A percentile compares a stretch with the other conserved stretches of the same genome.
These are phyloP conservation scores for Dipodascus albidus DNA, from an alignment of 805 yeast genomes.

Conservation along the genomic window DNA sequence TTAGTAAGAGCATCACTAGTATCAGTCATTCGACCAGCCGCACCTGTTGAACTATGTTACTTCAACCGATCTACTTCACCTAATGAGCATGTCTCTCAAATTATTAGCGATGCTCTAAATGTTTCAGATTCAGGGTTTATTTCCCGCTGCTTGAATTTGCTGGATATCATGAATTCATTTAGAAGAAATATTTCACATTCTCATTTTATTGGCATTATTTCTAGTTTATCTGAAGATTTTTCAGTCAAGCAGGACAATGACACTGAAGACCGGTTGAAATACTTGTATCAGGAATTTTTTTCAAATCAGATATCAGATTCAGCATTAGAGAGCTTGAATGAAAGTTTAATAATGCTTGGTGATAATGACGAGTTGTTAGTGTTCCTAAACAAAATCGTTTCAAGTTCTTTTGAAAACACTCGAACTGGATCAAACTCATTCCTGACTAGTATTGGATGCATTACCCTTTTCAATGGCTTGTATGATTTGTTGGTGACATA, in stretches of 20 bases:
- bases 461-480: background rate
- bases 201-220: constrained; percentile 25
- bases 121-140: constrained; percentile 21
- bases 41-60: constrained; percentile 26
- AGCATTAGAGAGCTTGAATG: constrained; percentile 11
- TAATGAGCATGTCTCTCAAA: constrained; percentile 20
- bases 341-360: constrained; percentile 6
- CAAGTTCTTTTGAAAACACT: background rate
- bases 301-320: constrained; percentile 12
- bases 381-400: constrained; percentile 1
- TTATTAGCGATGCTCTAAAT: constrained; percentile 10
- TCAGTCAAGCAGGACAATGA: background rate
- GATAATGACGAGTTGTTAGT: constrained; percentile 9
- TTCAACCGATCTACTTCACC: constrained; percentile 22
- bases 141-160: constrained; percentile 18
- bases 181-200: constrained; percentile 29
- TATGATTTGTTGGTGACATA: background rate
- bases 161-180: constrained; percentile 31
- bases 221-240: constrained; percentile 28
- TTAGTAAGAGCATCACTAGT: constrained; percentile 28
- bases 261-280: background rate
- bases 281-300: background rate
- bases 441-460: constrained; percentile 1
- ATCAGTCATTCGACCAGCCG: constrained; percentile 26
- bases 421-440: background rate